Base-by-base conservation (phyloP, 1,139 yeast species). In the Hansenula sp. region DNA sequence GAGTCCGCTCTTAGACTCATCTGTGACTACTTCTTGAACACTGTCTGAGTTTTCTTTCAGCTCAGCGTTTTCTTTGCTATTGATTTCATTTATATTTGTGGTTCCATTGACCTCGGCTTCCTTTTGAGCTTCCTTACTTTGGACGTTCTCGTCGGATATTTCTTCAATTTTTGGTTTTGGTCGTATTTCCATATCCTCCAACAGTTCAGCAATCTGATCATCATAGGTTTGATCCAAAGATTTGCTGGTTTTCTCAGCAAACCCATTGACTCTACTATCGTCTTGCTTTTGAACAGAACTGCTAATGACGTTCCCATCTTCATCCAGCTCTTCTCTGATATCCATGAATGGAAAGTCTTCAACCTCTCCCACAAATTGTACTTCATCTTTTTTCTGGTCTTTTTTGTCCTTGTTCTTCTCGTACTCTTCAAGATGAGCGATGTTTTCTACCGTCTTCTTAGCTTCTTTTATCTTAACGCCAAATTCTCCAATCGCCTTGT, bases 301-400 rank as follows among this genome's bases (percentile, higher is more conserved):
- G 15, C 52, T 61, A 0, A 84, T 59, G 1, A 89, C 72, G 50
- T 84, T 80, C 0, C 81, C 96, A 12, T 85, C 81, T 1, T 86
- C 96, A 61, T 90, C 96, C 36, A 91, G 64, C 45, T 85, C 90
- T 59, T 91, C 97, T 42, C 83, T 74, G 19, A 90, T 90, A 46
- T 90, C 97, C 82, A 90, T 81, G 16, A 81, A 63, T 0, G 88
- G 89, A 4, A 81, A 60, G 0, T 72, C 79, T 27, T 62, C 65
- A 11, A 55, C 59, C 16, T 40, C 43, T 15, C 31, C 48, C 12
- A n/a, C 19, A 16, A 24, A 30, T 31, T 27, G 27, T 34, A 37
- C 28, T 37, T 37, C 28, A 29, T 33, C 33, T 19, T 36, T 7
- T 16, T 18, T n/a, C 28, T 42, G 38, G 31, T 41, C 45, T 8